Evolutionary conservation across 148 eudicot species (phyloP), one percentile per base, ranked within the genome.

Genomic region (Camellia granthamiana): DNA sequence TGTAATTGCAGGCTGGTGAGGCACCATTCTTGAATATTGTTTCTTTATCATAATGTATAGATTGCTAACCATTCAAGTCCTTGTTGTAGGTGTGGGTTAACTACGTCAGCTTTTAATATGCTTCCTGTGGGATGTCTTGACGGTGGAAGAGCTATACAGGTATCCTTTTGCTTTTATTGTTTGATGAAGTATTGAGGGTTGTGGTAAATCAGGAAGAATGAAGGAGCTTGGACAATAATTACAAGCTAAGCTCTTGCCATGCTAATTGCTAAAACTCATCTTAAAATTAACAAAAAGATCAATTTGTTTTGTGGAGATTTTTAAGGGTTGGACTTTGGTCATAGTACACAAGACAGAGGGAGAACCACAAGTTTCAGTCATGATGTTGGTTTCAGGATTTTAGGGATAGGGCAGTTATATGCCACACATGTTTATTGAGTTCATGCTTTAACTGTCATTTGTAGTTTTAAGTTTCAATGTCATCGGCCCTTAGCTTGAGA

Each of bases 71-170:
- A 62, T 49, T 42, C 13, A 75, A 38, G 78, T 85, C 77, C 77
- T 75, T 47, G 30, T 84, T 77, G 70, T 84, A 97, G 99, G 99
- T 97, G 99, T 87, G 99, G 99, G 19, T 87, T 97, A 84, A 97
- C 99, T 68, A 91, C 98, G 64, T 90, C 99, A 60, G 99, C 99
- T 84, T 92, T 97, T 84, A 97, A 97, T 88, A 83, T 97, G 93
- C 98, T 97, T 77, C 99, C 99, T 7, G 90, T 97, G 66, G 99
- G 99, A 74, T 94, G 99, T 86, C 99, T 97, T 79, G 98, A 97
- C 84, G 99, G 99, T 78, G 99, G 98, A 80, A 87, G 99, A 88
- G 95, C 97, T 60, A 87, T 94, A 78, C 99, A 97, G 99, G 99
- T 93, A 88, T 73, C 72, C 6, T 30, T 15, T 30, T 30, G 38